These are phyloP conservation scores for Leccinum ponderosum DNA, from an alignment of 1,284 basidiomycete species.

Conservation along the genomic window DNA sequence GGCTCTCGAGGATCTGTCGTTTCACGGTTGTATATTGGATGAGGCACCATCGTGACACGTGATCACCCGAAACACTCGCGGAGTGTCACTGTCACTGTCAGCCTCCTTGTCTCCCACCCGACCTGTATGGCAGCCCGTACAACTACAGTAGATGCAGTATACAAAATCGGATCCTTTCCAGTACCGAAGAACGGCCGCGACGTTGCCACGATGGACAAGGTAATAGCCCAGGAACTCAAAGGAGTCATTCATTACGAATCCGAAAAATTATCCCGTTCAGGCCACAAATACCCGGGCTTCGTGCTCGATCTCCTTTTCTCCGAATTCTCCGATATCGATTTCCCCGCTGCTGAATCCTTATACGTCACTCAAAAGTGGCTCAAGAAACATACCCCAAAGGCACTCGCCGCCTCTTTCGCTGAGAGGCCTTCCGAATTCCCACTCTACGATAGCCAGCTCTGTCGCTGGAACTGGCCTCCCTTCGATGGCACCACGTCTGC, in stretches of 20 bases:
- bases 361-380: not conserved
- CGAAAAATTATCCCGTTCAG: not conserved
- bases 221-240: not conserved
- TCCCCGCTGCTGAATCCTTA: not conserved
- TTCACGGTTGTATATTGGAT: no score
- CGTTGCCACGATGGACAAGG: not conserved
- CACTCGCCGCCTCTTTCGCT: not conserved
- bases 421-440: not conserved
- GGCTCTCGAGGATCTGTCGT: no score
- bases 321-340: not conserved
- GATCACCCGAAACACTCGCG: not conserved
- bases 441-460: not conserved
- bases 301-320: not conserved
- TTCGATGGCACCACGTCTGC: not conserved
- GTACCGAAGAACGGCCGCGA: not conserved
- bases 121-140: not conserved
- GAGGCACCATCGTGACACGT: not conserved
- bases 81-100: not conserved
- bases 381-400: not conserved
- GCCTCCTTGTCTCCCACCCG: not conserved
- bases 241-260: not conserved
- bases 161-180: not conserved
- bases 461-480: not conserved
- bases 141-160: not conserved
- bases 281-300: not conserved